Evolutionary conservation across 345 rosid species (phyloP).

Genomic region (Dimocarpus longan): DNA sequence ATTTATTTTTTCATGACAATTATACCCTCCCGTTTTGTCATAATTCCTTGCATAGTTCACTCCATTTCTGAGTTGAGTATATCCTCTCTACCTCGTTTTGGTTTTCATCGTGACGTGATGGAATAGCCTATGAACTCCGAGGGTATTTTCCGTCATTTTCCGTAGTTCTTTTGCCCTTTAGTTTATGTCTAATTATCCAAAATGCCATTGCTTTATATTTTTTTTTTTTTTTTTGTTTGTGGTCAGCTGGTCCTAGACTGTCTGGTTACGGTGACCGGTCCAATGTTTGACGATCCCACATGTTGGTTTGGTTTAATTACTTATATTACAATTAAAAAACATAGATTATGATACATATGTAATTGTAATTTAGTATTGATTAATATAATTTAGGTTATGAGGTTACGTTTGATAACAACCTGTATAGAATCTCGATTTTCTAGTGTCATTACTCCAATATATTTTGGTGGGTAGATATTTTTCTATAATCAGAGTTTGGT

Average conservation of each 20-base stretch:
- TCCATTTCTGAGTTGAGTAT: not conserved
- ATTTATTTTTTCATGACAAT: not conserved
- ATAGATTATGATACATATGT: not conserved
- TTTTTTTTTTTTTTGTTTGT: not conserved
- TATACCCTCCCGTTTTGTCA: constrained; percentile 15
- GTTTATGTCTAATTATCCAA: constrained; percentile 3
- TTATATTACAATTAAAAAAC: no score
- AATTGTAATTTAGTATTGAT: not conserved
- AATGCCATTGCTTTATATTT: not conserved
- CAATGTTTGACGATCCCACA: constrained; percentile 10
- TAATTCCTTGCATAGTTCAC: not conserved
- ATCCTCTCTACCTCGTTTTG: not conserved
- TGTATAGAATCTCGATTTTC: not conserved
- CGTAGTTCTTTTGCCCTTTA: not conserved
- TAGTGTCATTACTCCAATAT: not conserved
- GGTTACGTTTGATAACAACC: not conserved
- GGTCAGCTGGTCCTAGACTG: not conserved
- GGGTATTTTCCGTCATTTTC: constrained; percentile 1
- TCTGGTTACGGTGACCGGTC: not conserved
- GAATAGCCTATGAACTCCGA: constrained; percentile 13
- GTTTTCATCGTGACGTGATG: constrained; percentile 35
- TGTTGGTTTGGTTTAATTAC: not conserved
- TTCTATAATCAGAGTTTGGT: not conserved
- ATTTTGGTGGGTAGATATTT: not conserved
- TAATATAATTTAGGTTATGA: not conserved